These are phyloP conservation scores for Penicillium parvum DNA, from an alignment of 495 filamentous ascomycete genomes.

Conservation along the genomic window DNA sequence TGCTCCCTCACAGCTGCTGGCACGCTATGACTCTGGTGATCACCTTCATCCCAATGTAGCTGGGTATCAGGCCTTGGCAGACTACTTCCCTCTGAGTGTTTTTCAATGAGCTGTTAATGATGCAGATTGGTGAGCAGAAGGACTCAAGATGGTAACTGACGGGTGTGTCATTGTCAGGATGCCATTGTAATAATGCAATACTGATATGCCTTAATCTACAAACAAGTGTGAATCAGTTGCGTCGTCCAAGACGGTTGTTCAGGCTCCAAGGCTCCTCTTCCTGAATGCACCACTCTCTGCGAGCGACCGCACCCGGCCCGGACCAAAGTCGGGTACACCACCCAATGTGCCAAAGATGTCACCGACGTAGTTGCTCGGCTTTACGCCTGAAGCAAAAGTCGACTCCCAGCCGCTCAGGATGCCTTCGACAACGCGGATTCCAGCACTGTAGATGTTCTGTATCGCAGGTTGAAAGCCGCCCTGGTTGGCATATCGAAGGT, in stretches of 20 bases:
- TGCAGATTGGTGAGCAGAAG: too few relatives aligned
- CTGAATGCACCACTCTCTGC: slow-evolving; percentile 24
- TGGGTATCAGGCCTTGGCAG: slow-evolving; percentile 60
- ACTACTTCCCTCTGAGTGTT: slow-evolving; percentile 54
- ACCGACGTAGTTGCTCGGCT: slow-evolving; percentile 65
- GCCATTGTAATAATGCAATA: not conserved
- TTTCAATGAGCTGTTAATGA: too few relatives aligned
- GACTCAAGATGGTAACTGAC: too few relatives aligned
- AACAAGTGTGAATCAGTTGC: slow-evolving; percentile 1
- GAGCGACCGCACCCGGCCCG: slow-evolving; percentile 35
- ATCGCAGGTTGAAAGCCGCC: slow-evolving; percentile 56
- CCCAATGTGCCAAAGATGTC: slow-evolving; percentile 67
- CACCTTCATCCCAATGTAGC: slow-evolving; percentile 66
- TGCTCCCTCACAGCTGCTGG: slow-evolving; percentile 38
- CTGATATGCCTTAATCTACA: not conserved
- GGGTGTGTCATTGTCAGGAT: not conserved
- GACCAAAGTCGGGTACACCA: slow-evolving; percentile 62
- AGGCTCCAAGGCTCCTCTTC: slow-evolving; percentile 23
- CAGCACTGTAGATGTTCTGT: slow-evolving; percentile 64
- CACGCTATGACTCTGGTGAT: slow-evolving; percentile 61
- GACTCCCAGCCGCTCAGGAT: slow-evolving; percentile 57
- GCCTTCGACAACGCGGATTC: slow-evolving; percentile 61
- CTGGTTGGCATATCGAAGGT: slow-evolving; percentile 55
- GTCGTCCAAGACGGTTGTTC: slow-evolving; percentile 7
- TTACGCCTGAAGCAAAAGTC: slow-evolving; percentile 55